Conservation (phyloP, 768 basidiomycete species). For the Panaeolus cyanescens region DNA sequence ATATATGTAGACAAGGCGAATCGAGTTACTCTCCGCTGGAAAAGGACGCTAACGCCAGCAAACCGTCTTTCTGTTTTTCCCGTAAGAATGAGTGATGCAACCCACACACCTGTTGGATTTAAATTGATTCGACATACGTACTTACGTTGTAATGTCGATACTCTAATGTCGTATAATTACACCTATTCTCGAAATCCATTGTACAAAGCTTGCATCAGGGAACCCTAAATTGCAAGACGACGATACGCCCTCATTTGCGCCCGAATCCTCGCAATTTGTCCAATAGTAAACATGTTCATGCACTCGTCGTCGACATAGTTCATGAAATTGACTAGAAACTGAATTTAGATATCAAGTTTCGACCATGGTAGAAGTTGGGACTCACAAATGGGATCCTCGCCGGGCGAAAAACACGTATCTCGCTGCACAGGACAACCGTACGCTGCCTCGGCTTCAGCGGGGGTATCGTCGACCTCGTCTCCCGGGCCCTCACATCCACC, state of each 20-base stretch:
- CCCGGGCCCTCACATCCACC: conserved; percentile 40
- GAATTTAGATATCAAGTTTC: background rate
- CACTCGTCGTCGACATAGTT: conserved; percentile 49
- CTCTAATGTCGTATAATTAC: too few relatives aligned
- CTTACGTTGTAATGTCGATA: too few relatives aligned
- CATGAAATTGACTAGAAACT: conserved; percentile 42
- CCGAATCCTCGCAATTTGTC: conserved; percentile 38
- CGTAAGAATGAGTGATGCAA: too few relatives aligned
- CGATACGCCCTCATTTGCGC: conserved; percentile 44
- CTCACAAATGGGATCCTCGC: conserved; percentile 37
- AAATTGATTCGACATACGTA: too few relatives aligned
- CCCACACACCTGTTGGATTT: too few relatives aligned
- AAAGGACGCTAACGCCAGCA: too few relatives aligned
- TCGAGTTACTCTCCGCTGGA: too few relatives aligned
- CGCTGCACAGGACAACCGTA: conserved; percentile 35
- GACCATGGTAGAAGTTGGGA: background rate
- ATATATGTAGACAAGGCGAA: too few relatives aligned
- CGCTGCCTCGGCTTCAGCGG: conserved; percentile 40
- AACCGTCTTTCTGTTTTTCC: too few relatives aligned
- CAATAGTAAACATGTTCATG: conserved; percentile 46
- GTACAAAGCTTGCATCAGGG: too few relatives aligned
- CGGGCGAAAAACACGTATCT: conserved; percentile 30
- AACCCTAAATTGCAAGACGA: conserved; percentile 26
- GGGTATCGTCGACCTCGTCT: conserved; percentile 43
- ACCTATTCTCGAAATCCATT: too few relatives aligned